Base-by-base conservation (phyloP, 2,329 filamentous ascomycete genomes). In the Hymenotorrendiella dingleyae region DNA sequence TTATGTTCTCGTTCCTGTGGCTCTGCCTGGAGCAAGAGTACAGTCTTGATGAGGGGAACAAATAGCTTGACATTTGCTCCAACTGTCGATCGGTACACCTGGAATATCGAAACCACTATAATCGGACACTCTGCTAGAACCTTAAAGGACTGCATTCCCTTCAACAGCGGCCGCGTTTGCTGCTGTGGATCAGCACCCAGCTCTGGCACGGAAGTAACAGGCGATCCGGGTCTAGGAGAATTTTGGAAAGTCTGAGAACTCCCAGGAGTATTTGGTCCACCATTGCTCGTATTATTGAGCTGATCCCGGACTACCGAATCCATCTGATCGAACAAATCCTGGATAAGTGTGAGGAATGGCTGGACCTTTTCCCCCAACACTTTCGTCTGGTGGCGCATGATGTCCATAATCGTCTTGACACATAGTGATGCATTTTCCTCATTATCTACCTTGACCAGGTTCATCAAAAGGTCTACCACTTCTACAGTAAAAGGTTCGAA, bases 141-240 rank as follows among this genome's bases (percentile, higher is more conserved):
- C 64, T 97, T 98, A 76, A 99, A 98, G 1, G 93, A 98, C 62
- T 95, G 88, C 87, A 96, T 96, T 22, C 93, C 93, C 65, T 88
- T 94, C 42, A 90, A 70, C 24, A 98, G 67, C 36, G 87, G 84
- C 45, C 90, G 81, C 42, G 79, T 80, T 56, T 89, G 84, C 59
- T 91, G 87, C 56, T 88, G 84, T n/a, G 73, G 70, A 55, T 96
- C 90, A 11, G 81, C 76, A 5, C 82, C 87, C 38, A 95, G 76
- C 49, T 97, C 93, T 14, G 83, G 76, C 3, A 86, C 79, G 30
- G 36, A 32, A 3, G 86, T 83, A 7, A 90, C 85, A 4, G 94
- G 93, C 3, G 94, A 98, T 40, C 84, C 89, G 4, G 93, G 91
- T 40, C 88, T 78, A 9, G 90, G 89, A 1, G 89, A 94, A 28